A percentile compares a stretch with the other conserved stretches of the same genome.
These are phyloP conservation scores for Suillus paluster DNA, from an alignment of 768 basidiomycete species.

Conservation along the genomic window DNA sequence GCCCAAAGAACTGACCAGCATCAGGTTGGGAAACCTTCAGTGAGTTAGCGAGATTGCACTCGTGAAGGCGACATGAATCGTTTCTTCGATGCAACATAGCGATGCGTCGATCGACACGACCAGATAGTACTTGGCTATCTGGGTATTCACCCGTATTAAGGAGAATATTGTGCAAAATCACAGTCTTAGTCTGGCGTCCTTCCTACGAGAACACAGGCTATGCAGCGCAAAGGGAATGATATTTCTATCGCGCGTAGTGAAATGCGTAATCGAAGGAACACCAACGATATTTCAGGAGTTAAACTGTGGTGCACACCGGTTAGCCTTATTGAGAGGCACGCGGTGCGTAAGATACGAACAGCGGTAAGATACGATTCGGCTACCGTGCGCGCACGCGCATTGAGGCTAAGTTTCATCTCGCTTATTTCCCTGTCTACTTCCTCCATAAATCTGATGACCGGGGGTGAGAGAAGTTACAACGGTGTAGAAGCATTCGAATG, in stretches of 20 bases:
- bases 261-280: neutral
- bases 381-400: conserved; percentile 94
- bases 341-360: conserved; percentile 50
- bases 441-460: conserved; percentile 83
- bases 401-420: conserved; percentile 97
- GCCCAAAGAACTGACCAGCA: neutral
- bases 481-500: conserved; percentile 13
- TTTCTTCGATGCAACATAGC: neutral
- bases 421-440: conserved; percentile 99
- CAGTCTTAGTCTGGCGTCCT: neutral
- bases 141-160: neutral
- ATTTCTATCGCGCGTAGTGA: neutral
- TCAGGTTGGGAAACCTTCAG: neutral
- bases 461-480: conserved; percentile 10
- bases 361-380: conserved; percentile 94
- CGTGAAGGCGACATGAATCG: neutral
- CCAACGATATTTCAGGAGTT: conserved; percentile 20
- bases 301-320: conserved; percentile 21
- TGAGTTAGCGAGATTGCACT: neutral
- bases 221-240: neutral
- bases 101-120: neutral
- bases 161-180: conserved; percentile 1
- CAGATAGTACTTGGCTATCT: neutral
- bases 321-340: neutral
- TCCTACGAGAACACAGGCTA: neutral